Evolutionary conservation across 2,329 filamentous ascomycete species (phyloP), one percentile per base, ranked within the genome.

Genomic region (Fusarium pseudocircinatum): DNA sequence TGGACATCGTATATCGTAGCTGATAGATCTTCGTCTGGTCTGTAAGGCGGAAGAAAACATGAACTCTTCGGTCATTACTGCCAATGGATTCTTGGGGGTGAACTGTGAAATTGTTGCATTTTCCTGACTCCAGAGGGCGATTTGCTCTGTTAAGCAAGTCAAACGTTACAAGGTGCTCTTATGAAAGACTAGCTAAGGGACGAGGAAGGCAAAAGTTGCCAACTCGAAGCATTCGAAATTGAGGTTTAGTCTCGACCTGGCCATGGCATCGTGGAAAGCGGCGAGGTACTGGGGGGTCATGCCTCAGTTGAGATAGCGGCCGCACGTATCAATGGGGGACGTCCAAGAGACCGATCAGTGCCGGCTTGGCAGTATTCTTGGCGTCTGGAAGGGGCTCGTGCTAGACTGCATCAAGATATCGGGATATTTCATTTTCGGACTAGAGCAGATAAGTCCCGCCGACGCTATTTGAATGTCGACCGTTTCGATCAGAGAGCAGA

Each of bases 341-440:
- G 2, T 61, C 20, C 10, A 39, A 61, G 46, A 30, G 22, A 44
- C 34, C 59, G 47, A 28, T 28, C 34, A 24, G 24, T 65, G 58
- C 47, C 60, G 59, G 63, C 59, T 47, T 50, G 47, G 63, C 40
- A 34, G 22, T 14, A 11, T 7, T 36, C 47, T 56, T 63, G 59
- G 46, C 46, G 26, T 30, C n/a, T 40, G 28, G 34, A 39, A 32
- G 24, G 34, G 32, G 40, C 16, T 44, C 30, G 20, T 53, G 8
- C 36, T 46, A 26, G 12, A 14, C 34, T 52, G 22, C 32, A 30
- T 36, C 22, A 52, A 43, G 44, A 44, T 32, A 20, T 54, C 34
- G 50, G 50, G 8, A 28, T 54, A 18, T 54, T 54, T 42, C 36
- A 14, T 40, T 30, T 50, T 14, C 16, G 24, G 24, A 22, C 22